These are phyloP conservation scores for Lichtheimia ornata DNA, from an alignment of 371 early-diverging fungal species.

Conservation along the genomic window DNA sequence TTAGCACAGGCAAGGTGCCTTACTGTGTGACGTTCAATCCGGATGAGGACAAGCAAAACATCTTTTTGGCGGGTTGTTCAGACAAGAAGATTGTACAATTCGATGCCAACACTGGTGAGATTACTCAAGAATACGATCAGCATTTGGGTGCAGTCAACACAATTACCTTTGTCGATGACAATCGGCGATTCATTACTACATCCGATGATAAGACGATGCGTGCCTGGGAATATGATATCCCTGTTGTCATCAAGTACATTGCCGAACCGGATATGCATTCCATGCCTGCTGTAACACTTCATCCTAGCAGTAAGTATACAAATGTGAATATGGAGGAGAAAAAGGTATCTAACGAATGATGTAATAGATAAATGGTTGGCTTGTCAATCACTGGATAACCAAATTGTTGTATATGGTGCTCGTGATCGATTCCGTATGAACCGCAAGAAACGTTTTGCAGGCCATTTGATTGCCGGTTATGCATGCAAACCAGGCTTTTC, in stretches of 20 bases:
- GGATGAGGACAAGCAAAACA: constrained; percentile 76
- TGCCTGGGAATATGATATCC: constrained; percentile 97
- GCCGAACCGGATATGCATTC: constrained; percentile 97
- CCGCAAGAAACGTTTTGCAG: constrained; percentile 89
- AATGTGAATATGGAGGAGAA: not conserved
- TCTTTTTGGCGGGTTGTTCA: constrained; percentile 89
- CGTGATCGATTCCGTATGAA: constrained; percentile 86
- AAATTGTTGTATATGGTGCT: constrained; percentile 87
- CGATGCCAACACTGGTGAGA: constrained; percentile 79
- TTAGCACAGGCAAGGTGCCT: constrained; percentile 81
- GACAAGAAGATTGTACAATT: constrained; percentile 93
- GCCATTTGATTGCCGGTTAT: constrained; percentile 94
- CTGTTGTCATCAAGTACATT: constrained; percentile 95
- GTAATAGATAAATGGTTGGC: constrained; percentile 90
- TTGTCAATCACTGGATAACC: constrained; percentile 94
- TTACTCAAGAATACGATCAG: constrained; percentile 94
- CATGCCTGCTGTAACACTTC: constrained; percentile 89
- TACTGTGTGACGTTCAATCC: constrained; percentile 92
- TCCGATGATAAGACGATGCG: constrained; percentile 96
- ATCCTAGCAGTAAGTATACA: constrained; percentile 76
- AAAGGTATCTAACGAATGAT: not conserved
- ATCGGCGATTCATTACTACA: constrained; percentile 92
- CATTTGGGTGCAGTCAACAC: constrained; percentile 96
- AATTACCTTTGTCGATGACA: constrained; percentile 94
- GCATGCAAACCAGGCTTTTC: constrained; percentile 94